Percentiles rank a stretch among this genome's conserved stretches.
Evolutionary conservation across 2,329 filamentous ascomycete genomes (phyloP).

Genomic region (Chrysoporthe cubensis): DNA sequence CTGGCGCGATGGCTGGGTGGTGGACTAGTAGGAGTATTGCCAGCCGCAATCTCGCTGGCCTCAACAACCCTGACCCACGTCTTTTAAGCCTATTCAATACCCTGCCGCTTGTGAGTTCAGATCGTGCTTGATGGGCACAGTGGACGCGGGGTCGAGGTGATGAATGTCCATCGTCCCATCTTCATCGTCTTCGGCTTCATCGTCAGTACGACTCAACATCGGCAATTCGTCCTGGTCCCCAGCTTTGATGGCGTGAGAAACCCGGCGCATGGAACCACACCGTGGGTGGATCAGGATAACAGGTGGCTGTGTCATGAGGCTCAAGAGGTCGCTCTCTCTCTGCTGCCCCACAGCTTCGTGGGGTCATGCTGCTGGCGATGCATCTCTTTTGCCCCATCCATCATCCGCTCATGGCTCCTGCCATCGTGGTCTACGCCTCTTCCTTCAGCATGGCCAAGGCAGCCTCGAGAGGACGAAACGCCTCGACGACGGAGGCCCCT

Average conservation of each 20-base stretch:
- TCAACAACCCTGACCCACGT: conserved; percentile 27
- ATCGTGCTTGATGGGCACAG: neutral
- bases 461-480: conserved; percentile 12
- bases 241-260: neutral
- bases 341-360: conserved; percentile 21
- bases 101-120: conserved; percentile 1
- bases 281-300: conserved; percentile 10
- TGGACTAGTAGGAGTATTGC: neutral
- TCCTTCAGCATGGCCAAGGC: neutral
- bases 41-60: neutral
- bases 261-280: neutral
- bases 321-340: conserved; percentile 13
- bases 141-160: conserved; percentile 5
- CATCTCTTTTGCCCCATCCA: conserved; percentile 15
- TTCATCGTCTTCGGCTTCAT: neutral
- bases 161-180: neutral
- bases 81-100: conserved; percentile 17
- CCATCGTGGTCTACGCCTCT: neutral
- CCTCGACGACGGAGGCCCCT: conserved; percentile 13
- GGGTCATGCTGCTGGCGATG: conserved; percentile 25
- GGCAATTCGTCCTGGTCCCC: neutral
- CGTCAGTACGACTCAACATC: neutral
- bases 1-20: conserved; percentile 12
- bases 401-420: neutral
- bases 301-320: conserved; percentile 23